Base-by-base conservation (phyloP, 2,329 filamentous ascomycete species). In the Microcyclospora tardicrescens region DNA sequence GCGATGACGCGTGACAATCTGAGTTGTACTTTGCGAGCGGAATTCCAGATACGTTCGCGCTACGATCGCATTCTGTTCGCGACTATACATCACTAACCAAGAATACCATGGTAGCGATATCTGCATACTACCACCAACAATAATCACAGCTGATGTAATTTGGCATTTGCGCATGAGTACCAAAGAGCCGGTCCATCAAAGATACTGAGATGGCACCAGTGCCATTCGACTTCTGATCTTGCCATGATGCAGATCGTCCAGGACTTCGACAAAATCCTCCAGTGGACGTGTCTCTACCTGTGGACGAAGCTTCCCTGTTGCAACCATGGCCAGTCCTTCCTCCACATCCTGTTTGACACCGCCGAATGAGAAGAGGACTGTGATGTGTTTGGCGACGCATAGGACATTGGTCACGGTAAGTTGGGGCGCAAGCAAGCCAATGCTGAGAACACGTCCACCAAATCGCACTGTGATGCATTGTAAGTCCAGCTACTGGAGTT, bases 331-430 rank as follows among this genome's bases (percentile, higher is more conserved):
- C 33, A 62, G 43, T 2, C 62, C 59, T 31, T 60, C 52, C 28
- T 52, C 45, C n/a, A 69, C 44, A 38, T 66, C 63, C 10, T 42
- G 39, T 1, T 62, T 49, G 39, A 62, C 64, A 0, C 65, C 64
- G 3, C 62, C 63, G 32, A 68, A 68, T 8, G 60, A 61, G 19
- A 44, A 43, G 29, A 48, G 46, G 31, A 55, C 46, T 16, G 41
- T 48, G 28, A 52, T 28, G 14, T 16, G 33, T 16, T 34, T 34
- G 13, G 13, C 19, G 33, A 16, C 15, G 12, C 33, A 14, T 16
- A 34, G 5, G 13, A 15, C 19, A 8, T 15, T 34, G 15, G 14
- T 8, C 33, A 34, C 15, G 12, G 15, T 6, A 5, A 15, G 14
- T 14, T 34, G 12, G 11, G 12, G 15, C 8, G 12, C 12, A 12